A percentile compares a stretch with the other conserved stretches of the same genome.
phyloP scores from a whole-genome alignment of 208 protist species.

The Crithidia acanthocephali region DNA sequence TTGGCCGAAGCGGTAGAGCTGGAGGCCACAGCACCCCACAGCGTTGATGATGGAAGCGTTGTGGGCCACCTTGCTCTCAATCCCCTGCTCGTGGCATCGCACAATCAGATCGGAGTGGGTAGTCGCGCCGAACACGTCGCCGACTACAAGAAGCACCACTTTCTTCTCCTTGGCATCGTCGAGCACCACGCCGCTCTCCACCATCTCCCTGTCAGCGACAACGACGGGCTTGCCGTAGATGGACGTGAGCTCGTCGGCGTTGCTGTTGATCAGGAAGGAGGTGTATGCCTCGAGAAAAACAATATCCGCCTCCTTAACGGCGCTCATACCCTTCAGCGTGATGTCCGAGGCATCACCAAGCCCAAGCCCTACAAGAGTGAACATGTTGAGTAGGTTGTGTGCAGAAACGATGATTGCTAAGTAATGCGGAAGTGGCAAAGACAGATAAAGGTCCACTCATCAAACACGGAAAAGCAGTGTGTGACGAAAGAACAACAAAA shows the following conservation, averaged over 20 bases:
- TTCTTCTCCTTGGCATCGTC: conserved; percentile 85
- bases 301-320: conserved; percentile 89
- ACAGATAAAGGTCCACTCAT: no score
- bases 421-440: no score
- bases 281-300: conserved; percentile 99
- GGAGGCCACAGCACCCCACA: conserved; percentile 98
- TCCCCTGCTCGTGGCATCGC: conserved; percentile 89
- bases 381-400: conserved; percentile 44
- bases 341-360: conserved; percentile 99
- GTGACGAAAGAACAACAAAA: conserved; percentile 2
- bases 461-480: not conserved
- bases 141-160: conserved; percentile 99
- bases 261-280: conserved; percentile 95
- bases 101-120: conserved; percentile 99
- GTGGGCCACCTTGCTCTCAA: conserved; percentile 95
- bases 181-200: conserved; percentile 96
- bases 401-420: not conserved
- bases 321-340: conserved; percentile 97
- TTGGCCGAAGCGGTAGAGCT: conserved; percentile 99
- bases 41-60: conserved; percentile 99
- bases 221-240: conserved; percentile 93
- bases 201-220: conserved; percentile 96
- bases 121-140: conserved; percentile 99
- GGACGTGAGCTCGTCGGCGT: conserved; percentile 70
- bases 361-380: conserved; percentile 97